phyloP scores from a whole-genome alignment of 2,329 filamentous ascomycete species.

The Trichophyton schoenleinii region DNA sequence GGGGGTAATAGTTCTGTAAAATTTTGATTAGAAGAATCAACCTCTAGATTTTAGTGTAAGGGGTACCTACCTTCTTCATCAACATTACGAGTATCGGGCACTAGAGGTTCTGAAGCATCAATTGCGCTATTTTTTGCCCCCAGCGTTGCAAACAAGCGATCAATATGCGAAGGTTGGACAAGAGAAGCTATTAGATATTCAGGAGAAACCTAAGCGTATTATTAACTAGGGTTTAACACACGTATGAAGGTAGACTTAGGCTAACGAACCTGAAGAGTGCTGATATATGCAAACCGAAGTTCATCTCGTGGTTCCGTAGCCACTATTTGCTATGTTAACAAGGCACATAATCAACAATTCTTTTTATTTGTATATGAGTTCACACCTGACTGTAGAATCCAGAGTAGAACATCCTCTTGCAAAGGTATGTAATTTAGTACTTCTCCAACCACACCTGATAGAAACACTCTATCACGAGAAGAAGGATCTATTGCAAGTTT shows the following conservation, averaged over 20 bases:
- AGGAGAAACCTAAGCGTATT: constrained; percentile 18
- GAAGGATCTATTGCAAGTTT: constrained; percentile 27
- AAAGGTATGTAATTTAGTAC: constrained; percentile 38
- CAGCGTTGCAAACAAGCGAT: constrained; percentile 45
- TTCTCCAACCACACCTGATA: constrained; percentile 50
- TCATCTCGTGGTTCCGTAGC: constrained; percentile 44
- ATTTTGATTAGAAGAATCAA: neutral
- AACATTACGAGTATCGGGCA: neutral
- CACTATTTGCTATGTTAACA: constrained; percentile 21
- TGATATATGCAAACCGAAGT: constrained; percentile 49
- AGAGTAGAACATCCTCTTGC: constrained; percentile 53
- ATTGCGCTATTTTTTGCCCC: constrained; percentile 43
- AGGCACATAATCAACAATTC: neutral
- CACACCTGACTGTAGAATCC: constrained; percentile 40
- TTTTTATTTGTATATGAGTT: neutral
- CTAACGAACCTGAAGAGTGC: constrained; percentile 36
- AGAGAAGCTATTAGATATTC: constrained; percentile 21
- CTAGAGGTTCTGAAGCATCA: constrained; percentile 10
- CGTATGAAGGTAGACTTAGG: neutral
- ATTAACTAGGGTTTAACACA: constrained; percentile 5
- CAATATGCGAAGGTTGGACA: constrained; percentile 30
- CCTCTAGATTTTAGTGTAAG: no score
- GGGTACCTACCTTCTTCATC: neutral
- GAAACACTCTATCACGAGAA: constrained; percentile 46
- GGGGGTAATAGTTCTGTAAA: neutral